Evolutionary conservation across 2,329 filamentous ascomycete genomes (phyloP).

Genomic region (Ophiocordyceps unilateralis): DNA sequence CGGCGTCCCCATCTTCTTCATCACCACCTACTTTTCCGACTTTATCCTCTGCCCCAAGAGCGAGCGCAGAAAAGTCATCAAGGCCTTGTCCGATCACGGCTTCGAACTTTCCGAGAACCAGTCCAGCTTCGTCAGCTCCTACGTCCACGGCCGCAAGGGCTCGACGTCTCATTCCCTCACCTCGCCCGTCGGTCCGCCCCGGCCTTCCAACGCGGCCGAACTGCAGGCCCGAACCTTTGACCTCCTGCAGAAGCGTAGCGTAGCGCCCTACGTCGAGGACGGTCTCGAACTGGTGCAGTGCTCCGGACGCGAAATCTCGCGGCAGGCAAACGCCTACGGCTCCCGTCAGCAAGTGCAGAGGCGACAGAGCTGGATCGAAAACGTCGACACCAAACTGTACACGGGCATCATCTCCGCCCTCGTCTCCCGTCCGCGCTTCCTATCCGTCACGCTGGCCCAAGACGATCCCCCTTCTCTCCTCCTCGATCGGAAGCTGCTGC

Average conservation of each 20-base stretch:
- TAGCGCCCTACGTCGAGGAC: conserved; percentile 54
- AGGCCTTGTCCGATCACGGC: conserved; percentile 59
- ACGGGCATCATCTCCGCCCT: conserved; percentile 44
- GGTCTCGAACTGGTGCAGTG: conserved; percentile 64
- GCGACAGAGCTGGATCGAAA: conserved; percentile 34
- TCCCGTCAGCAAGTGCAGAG: conserved; percentile 18
- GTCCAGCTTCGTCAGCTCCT: conserved; percentile 45
- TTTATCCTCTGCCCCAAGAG: conserved; percentile 81
- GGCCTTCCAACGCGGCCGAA: conserved; percentile 60
- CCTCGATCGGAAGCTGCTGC: conserved; percentile 49
- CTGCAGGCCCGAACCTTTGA: conserved; percentile 71
- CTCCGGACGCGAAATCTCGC: conserved; percentile 42
- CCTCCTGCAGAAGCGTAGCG: conserved; percentile 60
- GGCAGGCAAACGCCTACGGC: conserved; percentile 20
- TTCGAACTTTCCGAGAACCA: conserved; percentile 68
- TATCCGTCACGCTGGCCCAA: conserved; percentile 56
- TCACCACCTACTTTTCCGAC: conserved; percentile 94
- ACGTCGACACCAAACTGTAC: conserved; percentile 46
- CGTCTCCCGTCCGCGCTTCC: conserved; percentile 46
- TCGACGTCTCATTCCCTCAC: conserved; percentile 17
- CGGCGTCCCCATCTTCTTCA: conserved; percentile 94
- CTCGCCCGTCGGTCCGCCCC: conserved; percentile 56
- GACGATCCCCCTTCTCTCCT: conserved; percentile 60
- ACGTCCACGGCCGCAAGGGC: conserved; percentile 16
- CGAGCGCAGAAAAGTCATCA: conserved; percentile 55